Base-by-base conservation (phyloP, 2,329 filamentous ascomycete genomes). In the Colletotrichum gloeosporioides region DNA sequence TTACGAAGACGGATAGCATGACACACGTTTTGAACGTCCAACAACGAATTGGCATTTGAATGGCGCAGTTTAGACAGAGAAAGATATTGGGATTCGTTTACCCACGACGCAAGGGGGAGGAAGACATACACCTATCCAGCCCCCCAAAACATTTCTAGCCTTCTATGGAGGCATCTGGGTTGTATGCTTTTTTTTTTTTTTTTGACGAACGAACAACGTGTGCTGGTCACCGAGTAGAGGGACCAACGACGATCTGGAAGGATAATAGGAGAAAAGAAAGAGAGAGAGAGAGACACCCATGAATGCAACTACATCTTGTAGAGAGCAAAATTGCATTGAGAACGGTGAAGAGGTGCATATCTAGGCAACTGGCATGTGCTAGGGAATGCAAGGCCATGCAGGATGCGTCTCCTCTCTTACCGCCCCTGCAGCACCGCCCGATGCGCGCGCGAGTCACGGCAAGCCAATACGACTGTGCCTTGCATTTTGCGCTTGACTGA, bases 11-110 rank as follows among this genome's bases (percentile, higher is more conserved):
- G 70, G 74, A 69, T 65, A 65, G 74, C 49, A 69, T 61, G 70
- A 73, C 53, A 53, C 12, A 32, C 22, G 16, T 62, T 62, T 73
- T 59, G n/a, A 76, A 67, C 70, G 70, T 74, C 64, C 70, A 53
- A 76, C 74, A 61, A 76, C 64, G 68, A 70, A 61, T 71, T 72
- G 64, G 74, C 74, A 76, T 76, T 73, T 69, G 59, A 64, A 76
- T 59, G 70, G 74, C 74, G 74, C 39, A 74, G 74, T 62, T 65
- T 75, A 75, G 73, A 75, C 55, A 73, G 64, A 68, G 69, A 64
- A 73, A 68, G 63, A 55, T 49, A 62, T 29, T 44, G 32, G 32
- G 53, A 44, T 64, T 36, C 44, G 36, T 63, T 64, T 57, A 57
- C 70, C 73, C 64, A 49, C 31, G 7, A 63, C 27, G 10, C 22